Base-by-base conservation (phyloP, 371 early-diverging fungal genomes). In the Mortierella sp. region DNA sequence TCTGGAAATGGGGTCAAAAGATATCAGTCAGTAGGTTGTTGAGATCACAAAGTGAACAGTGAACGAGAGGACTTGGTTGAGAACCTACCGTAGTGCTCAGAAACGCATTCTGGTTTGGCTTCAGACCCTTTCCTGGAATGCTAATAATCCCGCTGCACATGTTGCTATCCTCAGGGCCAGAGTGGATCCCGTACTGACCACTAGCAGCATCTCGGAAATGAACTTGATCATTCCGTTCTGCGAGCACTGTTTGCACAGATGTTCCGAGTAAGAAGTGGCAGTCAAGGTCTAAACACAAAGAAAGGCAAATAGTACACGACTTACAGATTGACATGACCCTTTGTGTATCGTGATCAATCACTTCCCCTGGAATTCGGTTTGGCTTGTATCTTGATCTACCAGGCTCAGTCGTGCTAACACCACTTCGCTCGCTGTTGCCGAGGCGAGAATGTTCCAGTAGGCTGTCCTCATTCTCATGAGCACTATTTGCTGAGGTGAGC, bases 81-180 rank as follows among this genome's bases (percentile, higher is more conserved):
- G 22, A 3, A 16, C 57, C 12, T 67, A 67, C 67, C 34, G 60
- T n/a, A 0, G 60, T 47, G 25, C 49, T 60, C 10, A 29, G 34
- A 22, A 28, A 31, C 1, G 56, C 61, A 27, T 34, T 56, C 60
- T 55, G 37, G 52, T 60, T 55, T 6, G 67, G 67, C 39, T 67
- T 67, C 6, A 24, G 27, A 3, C 67, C 67, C 6, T 25, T 22
- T 2, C 44, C 51, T 16, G 49, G 54, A 40, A 67, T 60, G 17
- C 52, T 31, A 27, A 67, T 50, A 4, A 54, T 60, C 10, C 67
- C 67, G 16, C 60, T 51, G 41, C 60, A 50, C 39, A 67, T 67
- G 16, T 22, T 14, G 21, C 51, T 40, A 28, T 67, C 61, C 19
- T 67, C 67, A n/a, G 60, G 52, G 6, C 67, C 67, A 8, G 60